Percentiles rank a stretch among this genome's conserved stretches.
phyloP scores from a whole-genome alignment of 768 basidiomycete genomes.

The Mycena rosella region DNA sequence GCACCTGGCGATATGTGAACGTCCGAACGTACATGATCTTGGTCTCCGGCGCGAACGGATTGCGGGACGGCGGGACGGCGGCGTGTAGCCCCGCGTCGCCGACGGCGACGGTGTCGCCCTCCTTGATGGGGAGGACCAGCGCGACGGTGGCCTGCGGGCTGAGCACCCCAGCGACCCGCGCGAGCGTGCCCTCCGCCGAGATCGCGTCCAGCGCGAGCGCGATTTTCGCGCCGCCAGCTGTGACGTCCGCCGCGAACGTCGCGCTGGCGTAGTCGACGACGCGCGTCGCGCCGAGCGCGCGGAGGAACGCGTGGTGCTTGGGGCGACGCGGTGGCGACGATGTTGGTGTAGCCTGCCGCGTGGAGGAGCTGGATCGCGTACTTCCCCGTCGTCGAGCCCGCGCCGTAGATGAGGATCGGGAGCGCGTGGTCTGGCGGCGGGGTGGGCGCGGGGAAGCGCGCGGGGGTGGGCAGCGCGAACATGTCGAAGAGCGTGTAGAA shows the following conservation, averaged over 20 bases:
- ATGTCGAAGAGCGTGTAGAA: conserved; percentile 54
- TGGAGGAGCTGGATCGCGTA: conserved; percentile 50
- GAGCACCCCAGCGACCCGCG: conserved; percentile 43
- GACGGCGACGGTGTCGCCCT: conserved; percentile 30
- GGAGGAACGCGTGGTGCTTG: conserved; percentile 46
- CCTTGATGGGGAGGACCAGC: conserved; percentile 48
- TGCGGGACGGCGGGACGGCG: background rate
- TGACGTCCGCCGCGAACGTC: conserved; percentile 46
- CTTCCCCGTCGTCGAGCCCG: conserved; percentile 53
- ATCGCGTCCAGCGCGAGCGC: conserved; percentile 47
- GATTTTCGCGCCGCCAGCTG: conserved; percentile 41
- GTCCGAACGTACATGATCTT: conserved; percentile 52
- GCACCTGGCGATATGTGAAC: conserved; percentile 16
- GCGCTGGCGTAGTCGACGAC: conserved; percentile 53
- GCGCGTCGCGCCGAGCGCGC: conserved; percentile 51
- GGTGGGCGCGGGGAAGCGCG: conserved; percentile 44
- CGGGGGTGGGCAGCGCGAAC: conserved; percentile 49
- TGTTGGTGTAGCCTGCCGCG: conserved; percentile 53
- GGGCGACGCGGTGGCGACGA: conserved; percentile 54
- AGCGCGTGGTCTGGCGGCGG: conserved; percentile 43
- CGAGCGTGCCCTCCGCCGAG: conserved; percentile 45
- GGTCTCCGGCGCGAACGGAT: conserved; percentile 39
- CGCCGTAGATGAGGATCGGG: conserved; percentile 59
- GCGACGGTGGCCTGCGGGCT: conserved; percentile 43
- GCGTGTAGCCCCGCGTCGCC: conserved; percentile 17